phyloP scores from a whole-genome alignment of 768 basidiomycete genomes.

The Leccinum longicurvipes region DNA sequence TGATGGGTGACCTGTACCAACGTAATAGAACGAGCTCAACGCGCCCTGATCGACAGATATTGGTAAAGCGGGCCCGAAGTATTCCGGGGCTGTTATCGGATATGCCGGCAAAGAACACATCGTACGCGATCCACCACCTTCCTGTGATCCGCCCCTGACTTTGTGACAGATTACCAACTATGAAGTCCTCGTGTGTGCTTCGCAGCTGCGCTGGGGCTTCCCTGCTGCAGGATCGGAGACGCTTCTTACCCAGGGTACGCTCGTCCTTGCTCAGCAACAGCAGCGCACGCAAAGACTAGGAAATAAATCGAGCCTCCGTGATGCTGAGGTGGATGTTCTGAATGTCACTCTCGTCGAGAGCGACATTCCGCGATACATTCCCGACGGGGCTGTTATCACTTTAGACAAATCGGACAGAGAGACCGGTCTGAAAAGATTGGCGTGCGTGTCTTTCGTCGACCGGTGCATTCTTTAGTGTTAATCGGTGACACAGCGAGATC shows the following conservation, averaged over 20 bases:
- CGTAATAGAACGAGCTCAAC: background rate
- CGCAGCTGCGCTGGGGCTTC: slow-evolving; percentile 34
- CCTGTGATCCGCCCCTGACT: background rate
- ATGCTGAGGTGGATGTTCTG: slow-evolving; percentile 15
- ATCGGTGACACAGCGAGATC: slow-evolving; percentile 28
- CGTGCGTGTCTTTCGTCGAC: slow-evolving; percentile 18
- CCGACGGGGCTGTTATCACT: slow-evolving; percentile 4
- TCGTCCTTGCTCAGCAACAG: slow-evolving; percentile 27
- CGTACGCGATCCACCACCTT: slow-evolving; percentile 16
- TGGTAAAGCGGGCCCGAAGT: slow-evolving; percentile 33
- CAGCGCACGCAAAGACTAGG: slow-evolving; percentile 1
- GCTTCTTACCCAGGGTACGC: slow-evolving; percentile 25
- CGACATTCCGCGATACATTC: slow-evolving; percentile 29
- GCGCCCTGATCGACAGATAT: slow-evolving; percentile 26
- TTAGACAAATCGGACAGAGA: slow-evolving; percentile 24
- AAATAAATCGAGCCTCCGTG: background rate
- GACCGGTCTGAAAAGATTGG: slow-evolving; percentile 18
- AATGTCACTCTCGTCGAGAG: slow-evolving; percentile 26
- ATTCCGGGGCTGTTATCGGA: slow-evolving; percentile 30
- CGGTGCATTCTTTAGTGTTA: background rate
- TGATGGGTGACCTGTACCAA: background rate
- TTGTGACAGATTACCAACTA: slow-evolving; percentile 27
- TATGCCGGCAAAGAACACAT: slow-evolving; percentile 35
- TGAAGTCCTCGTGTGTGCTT: slow-evolving; percentile 36
- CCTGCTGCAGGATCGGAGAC: slow-evolving; percentile 8